Percentiles rank a stretch among this genome's conserved stretches.
Conservation (phyloP, 1,284 basidiomycete genomes). For the Ceratobasidium sp. region DNA sequence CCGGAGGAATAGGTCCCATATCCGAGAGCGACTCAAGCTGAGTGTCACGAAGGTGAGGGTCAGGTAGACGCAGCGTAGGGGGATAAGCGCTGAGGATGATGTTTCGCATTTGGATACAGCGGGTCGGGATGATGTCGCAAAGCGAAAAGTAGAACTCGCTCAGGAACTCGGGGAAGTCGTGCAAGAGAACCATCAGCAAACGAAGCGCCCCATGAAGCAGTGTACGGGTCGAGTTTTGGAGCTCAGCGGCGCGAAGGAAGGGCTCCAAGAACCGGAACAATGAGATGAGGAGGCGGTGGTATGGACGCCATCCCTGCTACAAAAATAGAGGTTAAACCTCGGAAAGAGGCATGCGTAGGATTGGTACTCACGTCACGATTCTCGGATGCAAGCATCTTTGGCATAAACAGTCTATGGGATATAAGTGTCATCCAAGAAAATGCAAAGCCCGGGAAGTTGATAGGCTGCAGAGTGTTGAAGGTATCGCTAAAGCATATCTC, state of each 20-base stretch:
- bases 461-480: constrained; percentile 95
- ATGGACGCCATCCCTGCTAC: constrained; percentile 88
- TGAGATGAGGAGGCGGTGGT: constrained; percentile 92
- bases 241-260: constrained; percentile 84
- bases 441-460: constrained; percentile 96
- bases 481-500: constrained; percentile 73
- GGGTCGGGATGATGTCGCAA: constrained; percentile 90
- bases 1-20: constrained; percentile 88
- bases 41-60: constrained; percentile 82
- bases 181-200: constrained; percentile 91
- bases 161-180: constrained; percentile 99
- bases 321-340: constrained; percentile 16
- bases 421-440: constrained; percentile 98
- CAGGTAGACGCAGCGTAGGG: constrained; percentile 83
- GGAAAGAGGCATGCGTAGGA: constrained; percentile 45
- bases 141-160: constrained; percentile 97
- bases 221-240: constrained; percentile 85
- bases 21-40: constrained; percentile 81
- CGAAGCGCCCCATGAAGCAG: constrained; percentile 94
- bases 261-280: constrained; percentile 94
- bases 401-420: constrained; percentile 97
- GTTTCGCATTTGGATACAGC: constrained; percentile 97
- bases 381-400: constrained; percentile 86
- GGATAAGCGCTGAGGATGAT: constrained; percentile 97
- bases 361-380: constrained; percentile 74